Evolutionary conservation across 1,284 basidiomycete species (phyloP).

Genomic region (Phlebopus sp.): DNA sequence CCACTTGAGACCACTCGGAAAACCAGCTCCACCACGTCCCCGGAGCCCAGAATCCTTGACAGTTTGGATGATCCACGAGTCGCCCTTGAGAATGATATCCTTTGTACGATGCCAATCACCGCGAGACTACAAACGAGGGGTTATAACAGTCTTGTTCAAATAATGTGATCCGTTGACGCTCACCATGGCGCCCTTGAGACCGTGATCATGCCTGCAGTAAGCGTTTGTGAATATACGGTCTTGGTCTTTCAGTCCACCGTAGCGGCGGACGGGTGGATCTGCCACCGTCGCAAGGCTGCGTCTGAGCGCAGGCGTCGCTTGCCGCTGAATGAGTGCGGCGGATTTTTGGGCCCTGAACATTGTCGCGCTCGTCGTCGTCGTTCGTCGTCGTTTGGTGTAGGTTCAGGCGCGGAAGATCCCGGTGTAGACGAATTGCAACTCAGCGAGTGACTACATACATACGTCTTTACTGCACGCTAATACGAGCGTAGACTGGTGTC

Average conservation of each 20-base stretch:
- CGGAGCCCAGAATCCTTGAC: conserved; percentile 96
- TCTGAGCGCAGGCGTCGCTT: conserved; percentile 24
- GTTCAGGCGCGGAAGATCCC: conserved; percentile 17
- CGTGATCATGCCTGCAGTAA: conserved; percentile 82
- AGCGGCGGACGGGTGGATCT: conserved; percentile 78
- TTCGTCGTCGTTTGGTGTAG: conserved; percentile 6
- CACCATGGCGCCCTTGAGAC: conserved; percentile 86
- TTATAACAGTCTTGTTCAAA: not conserved
- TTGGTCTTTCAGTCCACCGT: conserved; percentile 91
- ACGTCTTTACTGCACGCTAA: too few relatives aligned
- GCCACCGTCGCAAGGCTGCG: conserved; percentile 75
- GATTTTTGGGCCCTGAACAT: conserved; percentile 31
- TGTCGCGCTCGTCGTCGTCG: conserved; percentile 11
- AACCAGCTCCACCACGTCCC: conserved; percentile 96
- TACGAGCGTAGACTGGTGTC: too few relatives aligned
- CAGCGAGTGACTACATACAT: not conserved
- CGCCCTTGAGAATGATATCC: conserved; percentile 92
- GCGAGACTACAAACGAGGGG: conserved; percentile 55
- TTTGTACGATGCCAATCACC: conserved; percentile 99
- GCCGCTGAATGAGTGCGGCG: conserved; percentile 21
- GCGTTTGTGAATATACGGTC: conserved; percentile 92
- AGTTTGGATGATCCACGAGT: conserved; percentile 95
- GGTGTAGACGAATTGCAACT: not conserved
- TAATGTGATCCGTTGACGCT: conserved; percentile 14
- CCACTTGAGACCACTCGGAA: conserved; percentile 98